Evolutionary conservation across 768 basidiomycete genomes (phyloP), one percentile per base, ranked within the genome.

Genomic region (Podaxis carcinomalis): DNA sequence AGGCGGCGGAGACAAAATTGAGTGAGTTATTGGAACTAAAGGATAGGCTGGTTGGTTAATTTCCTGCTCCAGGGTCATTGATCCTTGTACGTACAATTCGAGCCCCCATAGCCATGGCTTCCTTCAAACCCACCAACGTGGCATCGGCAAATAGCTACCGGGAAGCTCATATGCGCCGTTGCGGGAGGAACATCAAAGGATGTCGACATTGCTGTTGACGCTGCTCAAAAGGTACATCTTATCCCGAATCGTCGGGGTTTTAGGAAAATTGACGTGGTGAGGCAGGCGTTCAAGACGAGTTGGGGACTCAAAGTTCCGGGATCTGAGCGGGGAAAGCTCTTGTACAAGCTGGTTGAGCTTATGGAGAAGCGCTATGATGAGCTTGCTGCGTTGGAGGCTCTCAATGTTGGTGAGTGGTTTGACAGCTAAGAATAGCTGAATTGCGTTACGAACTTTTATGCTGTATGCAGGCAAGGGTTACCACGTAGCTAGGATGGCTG

Each of bases 201-300:
- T 68, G 84, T 96, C 63, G 89, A 95, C 70, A 66, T 71, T 51
- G 93, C 93, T 0, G 92, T 93, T 59, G 73, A 77, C 3, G 87
- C 81, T 42, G 90, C 90, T 0, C 79, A 83, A 61, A 82, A 79
- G 68, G 84, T 85, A 60, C 37, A 51, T 37, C 3, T 56, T 21
- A 10, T 9, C 35, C n/a, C 6, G 32, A 5, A 39, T 54, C 19
- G 1, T 36, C 19, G 6, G 35, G 47, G 23, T 19, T 46, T 28
- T 27, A 27, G 47, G 42, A 7, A n/a, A 14, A 19, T 19, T 44
- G 42, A 16, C 42, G 5, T 21, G 19, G 42, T 7, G 40, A 14
- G 9, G 3, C 57, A 70, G 68, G 78, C 78, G 0, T 77, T 68
- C 71, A 83, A 89, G 16, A 85, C 82, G 5, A 69, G 72, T 40